Evolutionary conservation across 2,329 filamentous ascomycete species (phyloP), one percentile per base, ranked within the genome.

Genomic region (Trichoderma asperellum): DNA sequence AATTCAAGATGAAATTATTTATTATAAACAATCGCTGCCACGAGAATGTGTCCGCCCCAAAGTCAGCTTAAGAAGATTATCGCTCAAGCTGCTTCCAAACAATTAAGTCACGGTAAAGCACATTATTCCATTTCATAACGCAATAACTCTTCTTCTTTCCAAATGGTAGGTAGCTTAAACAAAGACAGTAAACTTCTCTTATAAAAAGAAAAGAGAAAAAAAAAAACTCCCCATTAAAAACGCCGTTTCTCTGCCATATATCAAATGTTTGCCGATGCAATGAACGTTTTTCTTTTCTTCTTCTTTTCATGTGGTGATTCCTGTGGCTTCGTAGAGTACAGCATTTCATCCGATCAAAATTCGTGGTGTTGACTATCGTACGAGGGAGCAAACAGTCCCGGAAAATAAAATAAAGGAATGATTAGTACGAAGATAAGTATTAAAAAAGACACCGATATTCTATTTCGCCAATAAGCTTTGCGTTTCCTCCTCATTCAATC

Each of bases 371-470:
- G 56, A 63, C 61, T 34, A 65, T 69, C 68, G 61, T 60, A 59
- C 47, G 56, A 24, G 65, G 40, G 53, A 63, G 60, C 27, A 27
- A 47, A 43, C 21, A 63, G n/a, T 24, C 27, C 49, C 64, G 11
- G 29, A 34, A 43, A 67, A 58, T 59, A 37, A 56, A 67, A 52
- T 59, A 55, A 66, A 67, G 47, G 64, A 67, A 67, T 67, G 60
- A 69, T 69, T 69, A 69, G 59, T 63, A 69, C 60, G 59, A 58
- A 43, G 34, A 60, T 69, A 66, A 14, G 66, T 69, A 68, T 52
- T 63, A 56, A 52, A 56, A 55, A 64, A 37, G n/a, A 55, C 37
- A 65, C 63, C 64, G n/a, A 37, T 34, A 56, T 60, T 66, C 56
- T 69, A 58, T 35, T 58, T 69, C 37, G 55, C 49, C 64, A 43